These are phyloP conservation scores for Trichoderma polysporum DNA, from an alignment of 2,329 filamentous ascomycete species.

Conservation along the genomic window DNA sequence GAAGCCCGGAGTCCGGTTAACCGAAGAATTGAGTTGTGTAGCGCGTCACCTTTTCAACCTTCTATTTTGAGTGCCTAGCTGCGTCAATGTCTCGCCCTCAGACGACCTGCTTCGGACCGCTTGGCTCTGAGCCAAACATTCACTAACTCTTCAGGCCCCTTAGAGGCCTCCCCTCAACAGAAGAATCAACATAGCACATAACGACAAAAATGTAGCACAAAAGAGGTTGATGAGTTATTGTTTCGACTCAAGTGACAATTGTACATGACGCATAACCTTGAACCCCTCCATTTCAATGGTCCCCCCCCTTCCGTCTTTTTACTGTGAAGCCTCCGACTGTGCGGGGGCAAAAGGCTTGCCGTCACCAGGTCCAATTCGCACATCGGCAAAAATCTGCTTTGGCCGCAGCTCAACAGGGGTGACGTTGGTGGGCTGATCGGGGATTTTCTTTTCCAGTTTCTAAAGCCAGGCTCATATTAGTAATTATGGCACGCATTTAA, in stretches of 20 bases:
- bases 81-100: neutral
- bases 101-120: neutral
- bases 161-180: neutral
- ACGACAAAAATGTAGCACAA: neutral
- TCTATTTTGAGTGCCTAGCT: neutral
- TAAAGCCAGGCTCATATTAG: conserved; percentile 35
- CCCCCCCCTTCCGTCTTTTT: conserved; percentile 29
- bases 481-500: neutral
- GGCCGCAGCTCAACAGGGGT: conserved; percentile 72
- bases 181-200: neutral
- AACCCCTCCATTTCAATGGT: conserved; percentile 23
- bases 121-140: neutral
- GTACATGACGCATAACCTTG: conserved; percentile 30
- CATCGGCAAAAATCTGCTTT: conserved; percentile 61
- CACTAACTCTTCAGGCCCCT: neutral
- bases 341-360: conserved; percentile 44
- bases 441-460: conserved; percentile 80
- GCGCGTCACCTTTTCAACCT: neutral
- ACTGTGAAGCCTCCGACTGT: conserved; percentile 40
- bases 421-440: conserved; percentile 67
- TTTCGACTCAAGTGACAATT: conserved; percentile 33
- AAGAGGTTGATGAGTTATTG: conserved; percentile 13
- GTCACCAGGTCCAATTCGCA: conserved; percentile 44
- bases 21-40: neutral
- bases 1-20: neutral